Evolutionary conservation across 495 filamentous ascomycete species (phyloP), one percentile per base, ranked within the genome.

Genomic region (Hypoxylon intermedium): DNA sequence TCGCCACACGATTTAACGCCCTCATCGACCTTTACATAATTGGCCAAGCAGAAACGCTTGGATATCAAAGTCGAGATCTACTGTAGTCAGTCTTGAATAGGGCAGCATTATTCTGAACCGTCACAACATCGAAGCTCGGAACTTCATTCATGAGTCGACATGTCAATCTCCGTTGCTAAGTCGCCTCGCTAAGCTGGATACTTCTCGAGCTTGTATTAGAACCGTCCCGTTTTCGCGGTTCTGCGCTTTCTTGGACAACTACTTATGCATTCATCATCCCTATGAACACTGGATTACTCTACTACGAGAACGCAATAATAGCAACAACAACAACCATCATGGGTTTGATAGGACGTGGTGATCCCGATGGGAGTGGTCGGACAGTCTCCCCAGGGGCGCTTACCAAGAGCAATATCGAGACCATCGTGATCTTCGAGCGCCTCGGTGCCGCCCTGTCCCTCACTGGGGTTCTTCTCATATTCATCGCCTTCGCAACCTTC

Each of bases 391-490:
- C 55, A 2, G 40, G 45, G n/a, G 44, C 46, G 2, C 51, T 65
- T 21, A 65, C 61, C 7, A 47, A 43, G 19, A 21, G 48, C n/a
- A 63, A 79, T 40, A 70, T 75, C 38, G 52, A 65, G 5, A 66
- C 67, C 1, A 66, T 77, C 45, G 73, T 72, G 0, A 58, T 72
- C 38, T 72, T 81, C 20, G 82, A 84, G 67, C 72, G 80, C 40
- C 42, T 74, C 9, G 77, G 77, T 6, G 79, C 79, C 24, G 74
- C 74, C 9, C 71, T 96, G 54, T 93, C 90, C 3, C 67, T 94
- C 12, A 37, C 85, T 1, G 87, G 85, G 9, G 87, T 90, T 9
- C 70, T 83, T 31, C 80, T 91, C 54, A 89, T 95, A 26, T 80
- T 95, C 51, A 62, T 83, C 37, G 88, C 90, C 34, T 95, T 90